These are phyloP conservation scores for Erodium chrysanthum DNA, from an alignment of 441 rosid genomes.

Conservation along the genomic window DNA sequence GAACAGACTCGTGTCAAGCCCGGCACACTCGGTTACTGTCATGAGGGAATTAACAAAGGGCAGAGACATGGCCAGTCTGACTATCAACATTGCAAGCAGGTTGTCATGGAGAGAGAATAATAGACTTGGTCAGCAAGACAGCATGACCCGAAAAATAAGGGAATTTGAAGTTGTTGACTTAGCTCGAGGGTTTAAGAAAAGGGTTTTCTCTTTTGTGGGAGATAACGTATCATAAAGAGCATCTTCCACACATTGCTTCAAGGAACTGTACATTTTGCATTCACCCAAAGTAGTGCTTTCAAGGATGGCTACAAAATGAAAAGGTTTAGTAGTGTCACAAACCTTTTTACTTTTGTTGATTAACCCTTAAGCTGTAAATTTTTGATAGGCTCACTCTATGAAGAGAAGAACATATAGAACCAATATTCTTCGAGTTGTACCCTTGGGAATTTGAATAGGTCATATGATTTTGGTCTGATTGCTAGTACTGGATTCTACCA, in stretches of 20 bases:
- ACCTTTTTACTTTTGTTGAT: background rate
- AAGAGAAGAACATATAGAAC: slow-evolving; percentile 1
- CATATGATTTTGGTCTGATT: too few relatives aligned
- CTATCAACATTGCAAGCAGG: slow-evolving; percentile 58
- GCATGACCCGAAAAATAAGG: slow-evolving; percentile 32
- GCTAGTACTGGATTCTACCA: background rate
- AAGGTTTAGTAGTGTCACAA: background rate
- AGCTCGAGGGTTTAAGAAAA: slow-evolving; percentile 53
- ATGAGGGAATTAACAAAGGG: slow-evolving; percentile 50
- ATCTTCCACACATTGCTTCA: background rate
- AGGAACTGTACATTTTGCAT: background rate
- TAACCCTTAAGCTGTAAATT: background rate
- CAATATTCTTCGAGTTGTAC: background rate
- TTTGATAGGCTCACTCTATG: background rate
- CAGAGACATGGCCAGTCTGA: slow-evolving; percentile 70
- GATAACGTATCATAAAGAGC: slow-evolving; percentile 22
- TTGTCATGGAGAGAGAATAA: slow-evolving; percentile 38
- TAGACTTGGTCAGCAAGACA: slow-evolving; percentile 23
- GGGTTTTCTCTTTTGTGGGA: slow-evolving; percentile 57
- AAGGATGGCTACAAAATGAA: background rate
- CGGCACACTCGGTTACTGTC: slow-evolving; percentile 40
- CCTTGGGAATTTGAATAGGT: background rate
- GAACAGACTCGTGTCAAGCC: slow-evolving; percentile 63
- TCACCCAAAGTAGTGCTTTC: background rate
- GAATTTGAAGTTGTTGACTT: slow-evolving; percentile 55